Percentiles rank a stretch among this genome's conserved stretches.
Conservation (phyloP, 148 eudicot genomes). For the Polygonum aviculare region DNA sequence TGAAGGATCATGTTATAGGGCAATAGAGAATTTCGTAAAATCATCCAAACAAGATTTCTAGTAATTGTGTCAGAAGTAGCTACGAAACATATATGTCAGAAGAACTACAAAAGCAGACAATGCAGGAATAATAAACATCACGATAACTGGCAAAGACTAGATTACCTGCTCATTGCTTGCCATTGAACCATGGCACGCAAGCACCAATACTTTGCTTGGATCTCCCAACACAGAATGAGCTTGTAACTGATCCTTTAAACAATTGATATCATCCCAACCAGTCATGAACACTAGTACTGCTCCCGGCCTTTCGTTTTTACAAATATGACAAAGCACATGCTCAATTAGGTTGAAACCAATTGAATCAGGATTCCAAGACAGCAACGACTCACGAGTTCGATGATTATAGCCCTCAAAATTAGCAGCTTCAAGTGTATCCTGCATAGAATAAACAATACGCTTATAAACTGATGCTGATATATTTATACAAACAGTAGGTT, state of each 20-base stretch:
- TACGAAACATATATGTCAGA: neutral
- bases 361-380: constrained; percentile 98
- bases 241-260: constrained; percentile 88
- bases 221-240: constrained; percentile 90
- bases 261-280: constrained; percentile 98
- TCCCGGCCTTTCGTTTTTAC: constrained; percentile 80
- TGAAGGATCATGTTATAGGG: neutral
- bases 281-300: constrained; percentile 97
- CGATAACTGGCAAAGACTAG: neutral
- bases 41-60: neutral
- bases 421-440: constrained; percentile 70
- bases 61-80: neutral
- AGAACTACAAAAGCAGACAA: neutral
- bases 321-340: constrained; percentile 72
- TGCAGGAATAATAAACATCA: neutral
- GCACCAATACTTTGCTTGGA: constrained; percentile 72
- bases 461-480: constrained; percentile 9
- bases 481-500: neutral
- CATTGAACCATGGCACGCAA: constrained; percentile 99
- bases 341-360: constrained; percentile 96
- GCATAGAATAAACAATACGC: constrained; percentile 22
- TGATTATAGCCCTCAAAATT: constrained; percentile 57
- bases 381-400: constrained; percentile 64
- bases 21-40: neutral
- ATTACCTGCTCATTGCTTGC: constrained; percentile 91